Evolutionary conservation across 2,329 filamentous ascomycete genomes (phyloP).

Genomic region (Sporothrix protearum): DNA sequence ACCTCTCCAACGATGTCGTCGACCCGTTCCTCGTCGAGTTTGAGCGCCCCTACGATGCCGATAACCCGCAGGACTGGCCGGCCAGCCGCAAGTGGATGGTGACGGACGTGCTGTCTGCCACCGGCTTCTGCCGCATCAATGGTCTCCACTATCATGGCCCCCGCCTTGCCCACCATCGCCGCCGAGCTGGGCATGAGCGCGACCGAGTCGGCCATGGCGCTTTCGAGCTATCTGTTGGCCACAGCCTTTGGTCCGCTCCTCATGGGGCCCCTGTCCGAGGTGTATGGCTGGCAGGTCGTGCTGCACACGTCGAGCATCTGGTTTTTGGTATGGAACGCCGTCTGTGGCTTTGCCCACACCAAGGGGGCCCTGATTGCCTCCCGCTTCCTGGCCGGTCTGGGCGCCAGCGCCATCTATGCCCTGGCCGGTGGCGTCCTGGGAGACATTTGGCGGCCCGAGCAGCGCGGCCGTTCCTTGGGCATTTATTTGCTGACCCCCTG

Average conservation of each 20-base stretch:
- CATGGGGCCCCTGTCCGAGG: constrained; percentile 46
- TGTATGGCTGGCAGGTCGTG: constrained; percentile 45
- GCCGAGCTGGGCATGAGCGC: constrained; percentile 7
- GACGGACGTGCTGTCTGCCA: background rate
- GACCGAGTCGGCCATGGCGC: constrained; percentile 6
- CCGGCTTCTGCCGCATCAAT: constrained; percentile 6
- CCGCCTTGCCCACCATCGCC: background rate
- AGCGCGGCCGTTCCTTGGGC: constrained; percentile 40
- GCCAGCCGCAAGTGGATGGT: background rate
- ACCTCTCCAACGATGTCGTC: background rate
- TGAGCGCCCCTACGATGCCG: background rate
- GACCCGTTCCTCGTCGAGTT: background rate
- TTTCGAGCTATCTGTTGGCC: background rate
- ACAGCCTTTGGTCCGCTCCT: constrained; percentile 41
- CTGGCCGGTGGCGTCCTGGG: constrained; percentile 47
- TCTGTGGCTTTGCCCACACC: constrained; percentile 42
- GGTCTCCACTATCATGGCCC: constrained; percentile 1
- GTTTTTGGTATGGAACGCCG: constrained; percentile 50
- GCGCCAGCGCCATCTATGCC: constrained; percentile 45
- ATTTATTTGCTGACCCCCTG: background rate
- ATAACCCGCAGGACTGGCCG: background rate
- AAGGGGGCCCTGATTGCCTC: constrained; percentile 28
- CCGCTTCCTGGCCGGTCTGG: constrained; percentile 34
- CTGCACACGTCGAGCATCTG: constrained; percentile 45
- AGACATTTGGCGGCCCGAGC: constrained; percentile 46